phyloP scores from a whole-genome alignment of 352 stramenopile genomes.

The Phytophthora kernoviae region DNA sequence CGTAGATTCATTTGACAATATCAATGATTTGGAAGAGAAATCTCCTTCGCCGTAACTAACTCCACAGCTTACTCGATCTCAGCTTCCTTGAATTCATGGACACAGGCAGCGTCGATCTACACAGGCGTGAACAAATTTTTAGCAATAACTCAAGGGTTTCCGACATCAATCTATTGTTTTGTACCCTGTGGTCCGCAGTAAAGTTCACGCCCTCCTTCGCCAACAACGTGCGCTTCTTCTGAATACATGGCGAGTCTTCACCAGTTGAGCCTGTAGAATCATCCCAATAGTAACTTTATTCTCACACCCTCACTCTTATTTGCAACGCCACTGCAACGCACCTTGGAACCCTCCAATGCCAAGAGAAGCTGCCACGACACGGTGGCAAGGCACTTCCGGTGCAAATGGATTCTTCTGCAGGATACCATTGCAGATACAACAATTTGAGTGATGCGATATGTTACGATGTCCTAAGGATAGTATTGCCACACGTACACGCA shows the following conservation, averaged over 20 bases:
- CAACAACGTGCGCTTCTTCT: slow-evolving; percentile 71
- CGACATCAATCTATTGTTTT: not conserved
- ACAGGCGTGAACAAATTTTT: not conserved
- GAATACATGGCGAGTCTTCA: slow-evolving; percentile 60
- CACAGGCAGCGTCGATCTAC: slow-evolving; percentile 54
- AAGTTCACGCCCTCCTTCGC: slow-evolving; percentile 70
- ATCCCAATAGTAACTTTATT: not conserved
- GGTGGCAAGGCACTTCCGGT: slow-evolving; percentile 77
- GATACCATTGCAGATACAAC: not conserved
- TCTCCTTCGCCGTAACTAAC: no score
- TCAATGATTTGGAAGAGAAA: no score
- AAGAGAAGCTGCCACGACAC: slow-evolving; percentile 70
- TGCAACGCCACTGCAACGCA: slow-evolving; percentile 9
- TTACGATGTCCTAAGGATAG: not conserved
- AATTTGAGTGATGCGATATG: not conserved
- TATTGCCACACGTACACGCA: slow-evolving; percentile 51
- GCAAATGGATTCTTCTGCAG: slow-evolving; percentile 83
- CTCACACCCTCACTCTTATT: not conserved
- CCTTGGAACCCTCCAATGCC: slow-evolving; percentile 82
- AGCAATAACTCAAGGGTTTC: not conserved
- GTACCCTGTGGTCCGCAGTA: slow-evolving; percentile 62
- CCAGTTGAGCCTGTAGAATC: slow-evolving; percentile 50
- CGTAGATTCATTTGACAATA: no score
- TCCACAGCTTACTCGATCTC: not conserved
- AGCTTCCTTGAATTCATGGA: slow-evolving; percentile 54